Percentiles rank a stretch among this genome's conserved stretches.
These are phyloP conservation scores for Ophiostoma ulmi DNA, from an alignment of 2,329 filamentous ascomycete species.

Conservation along the genomic window DNA sequence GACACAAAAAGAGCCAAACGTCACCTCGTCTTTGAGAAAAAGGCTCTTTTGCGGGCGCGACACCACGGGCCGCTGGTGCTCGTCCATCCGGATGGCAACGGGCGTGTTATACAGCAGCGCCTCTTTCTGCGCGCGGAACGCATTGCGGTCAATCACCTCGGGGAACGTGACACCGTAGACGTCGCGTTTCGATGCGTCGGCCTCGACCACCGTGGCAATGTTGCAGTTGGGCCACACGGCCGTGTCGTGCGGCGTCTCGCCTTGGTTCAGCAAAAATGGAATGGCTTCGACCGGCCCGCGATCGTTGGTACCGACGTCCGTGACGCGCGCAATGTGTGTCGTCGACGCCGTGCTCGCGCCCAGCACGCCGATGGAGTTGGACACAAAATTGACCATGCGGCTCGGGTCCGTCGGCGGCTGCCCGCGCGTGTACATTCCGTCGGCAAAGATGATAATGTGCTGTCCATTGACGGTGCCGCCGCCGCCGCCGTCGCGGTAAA, in stretches of 20 bases:
- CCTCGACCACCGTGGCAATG: conserved; percentile 20
- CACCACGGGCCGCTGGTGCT: conserved; percentile 17
- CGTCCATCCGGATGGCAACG: conserved; percentile 22
- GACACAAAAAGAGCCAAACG: conserved; percentile 26
- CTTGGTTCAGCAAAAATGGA: conserved; percentile 21
- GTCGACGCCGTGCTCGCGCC: background rate
- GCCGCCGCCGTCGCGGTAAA: conserved; percentile 28
- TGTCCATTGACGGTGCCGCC: conserved; percentile 26
- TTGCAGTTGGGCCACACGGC: conserved; percentile 27
- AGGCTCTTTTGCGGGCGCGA: conserved; percentile 21
- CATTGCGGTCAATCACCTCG: conserved; percentile 26
- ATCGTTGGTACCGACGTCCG: conserved; percentile 17
- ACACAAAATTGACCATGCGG: conserved; percentile 25
- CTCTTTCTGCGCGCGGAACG: conserved; percentile 20
- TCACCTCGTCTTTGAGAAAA: conserved; percentile 22
- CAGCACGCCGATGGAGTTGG: conserved; percentile 26
- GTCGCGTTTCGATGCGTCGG: background rate
- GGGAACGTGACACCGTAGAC: conserved; percentile 21
- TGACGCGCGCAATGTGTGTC: conserved; percentile 18
- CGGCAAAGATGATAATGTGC: conserved; percentile 27
- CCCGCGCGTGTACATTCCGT: conserved; percentile 26
- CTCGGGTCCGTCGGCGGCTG: conserved; percentile 23
- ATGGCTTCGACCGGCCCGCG: conserved; percentile 20
- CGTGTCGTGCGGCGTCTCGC: conserved; percentile 17
- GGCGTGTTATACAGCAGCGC: conserved; percentile 27